Base-by-base conservation (phyloP, 495 filamentous ascomycete genomes). In the Aspergillus biplanus region DNA sequence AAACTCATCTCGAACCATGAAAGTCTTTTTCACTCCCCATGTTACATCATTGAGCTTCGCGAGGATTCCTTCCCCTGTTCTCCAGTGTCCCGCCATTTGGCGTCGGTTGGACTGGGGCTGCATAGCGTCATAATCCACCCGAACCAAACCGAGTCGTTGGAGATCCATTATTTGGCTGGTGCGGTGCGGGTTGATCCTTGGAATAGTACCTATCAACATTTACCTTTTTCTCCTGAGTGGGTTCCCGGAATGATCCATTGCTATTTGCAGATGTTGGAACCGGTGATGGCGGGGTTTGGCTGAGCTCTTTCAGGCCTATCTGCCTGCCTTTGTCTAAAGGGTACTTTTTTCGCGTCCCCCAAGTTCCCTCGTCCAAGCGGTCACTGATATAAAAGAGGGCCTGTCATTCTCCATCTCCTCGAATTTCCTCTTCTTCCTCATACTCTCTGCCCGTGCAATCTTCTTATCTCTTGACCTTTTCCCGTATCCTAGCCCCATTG, bases 101-200 rank as follows among this genome's bases (percentile, higher is more conserved):
- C 18, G 49, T 50, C 61, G n/a, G 44, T 44, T 37, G 34, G 6
- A 53, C 42, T 47, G 59, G 62, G 55, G 54, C 46, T 27, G 54
- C 66, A 68, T 68, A 62, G 66, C 66, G 66, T 68, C 62, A 68
- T 62, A 54, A 34, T 44, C 63, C 66, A 68, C 48, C 42, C 48
- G 33, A 42, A 49, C 33, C 58, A 31, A 42, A 16, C 47, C 57
- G 33, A 39, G 15, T 47, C 27, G 37, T 58, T 58, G 56, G 56
- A 47, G 56, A 57, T 44, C 52, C 52, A 54, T 32, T 13, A 57
- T 57, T 57, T 46, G 37, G 55, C 39, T 15, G 39, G 31, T 31
- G 37, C 44, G 55, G 35, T 59, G 52, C 57, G 52, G 47, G 58
- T 39, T 65, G 56, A 50, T 52, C 46, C n/a, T 31, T 46, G n/a